phyloP scores from a whole-genome alignment of 1,284 basidiomycete genomes.

The Anthracocystis panici-leucophaei region DNA sequence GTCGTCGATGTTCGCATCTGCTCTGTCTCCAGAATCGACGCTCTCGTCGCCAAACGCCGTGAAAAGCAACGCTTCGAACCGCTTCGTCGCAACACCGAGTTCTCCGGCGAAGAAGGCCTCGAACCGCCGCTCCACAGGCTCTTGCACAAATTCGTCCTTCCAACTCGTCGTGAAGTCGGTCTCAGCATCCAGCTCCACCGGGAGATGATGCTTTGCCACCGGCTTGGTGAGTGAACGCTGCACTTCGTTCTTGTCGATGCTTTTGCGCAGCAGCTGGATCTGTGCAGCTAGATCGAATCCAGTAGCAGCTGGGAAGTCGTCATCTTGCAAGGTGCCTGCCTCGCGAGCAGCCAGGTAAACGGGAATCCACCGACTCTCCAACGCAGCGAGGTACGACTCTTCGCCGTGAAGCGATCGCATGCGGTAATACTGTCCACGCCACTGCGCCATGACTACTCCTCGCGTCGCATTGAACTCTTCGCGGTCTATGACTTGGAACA shows the following conservation, averaged over 20 bases:
- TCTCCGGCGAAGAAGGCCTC: slow-evolving; percentile 29
- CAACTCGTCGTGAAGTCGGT: slow-evolving; percentile 43
- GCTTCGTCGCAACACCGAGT: slow-evolving; percentile 27
- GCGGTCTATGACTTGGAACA: slow-evolving; percentile 75
- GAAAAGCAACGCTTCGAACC: slow-evolving; percentile 33
- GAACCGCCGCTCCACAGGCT: slow-evolving; percentile 22
- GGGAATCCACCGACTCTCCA: slow-evolving; percentile 84
- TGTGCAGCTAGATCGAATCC: slow-evolving; percentile 83
- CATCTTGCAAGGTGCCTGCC: slow-evolving; percentile 78
- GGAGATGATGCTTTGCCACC: slow-evolving; percentile 36
- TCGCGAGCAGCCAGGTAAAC: slow-evolving; percentile 81
- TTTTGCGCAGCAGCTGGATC: slow-evolving; percentile 78
- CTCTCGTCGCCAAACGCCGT: slow-evolving; percentile 19
- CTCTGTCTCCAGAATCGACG: background rate
- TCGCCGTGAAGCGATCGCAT: slow-evolving; percentile 77
- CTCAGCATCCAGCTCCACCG: slow-evolving; percentile 14
- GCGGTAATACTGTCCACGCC: slow-evolving; percentile 73
- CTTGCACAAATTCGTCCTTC: slow-evolving; percentile 34
- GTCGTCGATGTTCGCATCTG: background rate
- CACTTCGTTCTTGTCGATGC: slow-evolving; percentile 81
- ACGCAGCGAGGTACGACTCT: slow-evolving; percentile 79
- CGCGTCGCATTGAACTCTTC: slow-evolving; percentile 74
- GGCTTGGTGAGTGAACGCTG: slow-evolving; percentile 41
- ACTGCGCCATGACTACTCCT: slow-evolving; percentile 73
- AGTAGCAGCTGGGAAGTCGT: slow-evolving; percentile 76